phyloP scores from a whole-genome alignment of 192 early-diverging fungal genomes.

The Backusella liffmaniae region DNA sequence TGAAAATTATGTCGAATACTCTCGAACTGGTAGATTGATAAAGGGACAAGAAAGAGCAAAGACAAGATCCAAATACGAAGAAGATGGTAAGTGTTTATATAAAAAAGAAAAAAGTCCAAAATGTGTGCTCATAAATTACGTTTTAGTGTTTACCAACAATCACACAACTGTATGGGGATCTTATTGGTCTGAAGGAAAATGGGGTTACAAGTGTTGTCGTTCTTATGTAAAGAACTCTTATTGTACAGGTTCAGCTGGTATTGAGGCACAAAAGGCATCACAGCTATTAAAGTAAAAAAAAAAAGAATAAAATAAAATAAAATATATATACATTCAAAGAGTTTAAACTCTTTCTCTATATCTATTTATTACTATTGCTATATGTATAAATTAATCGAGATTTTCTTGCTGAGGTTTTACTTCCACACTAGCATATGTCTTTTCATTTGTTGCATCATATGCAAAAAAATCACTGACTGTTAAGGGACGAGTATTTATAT shows the following conservation, averaged over 20 bases:
- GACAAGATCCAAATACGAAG: conserved; percentile 83
- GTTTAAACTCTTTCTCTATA: not conserved
- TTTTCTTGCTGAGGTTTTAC: conserved; percentile 16
- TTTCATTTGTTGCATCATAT: conserved; percentile 16
- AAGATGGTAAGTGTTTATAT: conserved; percentile 65
- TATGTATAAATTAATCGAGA: conserved; percentile 15
- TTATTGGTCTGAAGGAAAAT: conserved; percentile 91
- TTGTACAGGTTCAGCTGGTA: conserved; percentile 82
- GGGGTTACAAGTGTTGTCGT: conserved; percentile 97
- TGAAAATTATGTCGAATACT: conserved; percentile 97
- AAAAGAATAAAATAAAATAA: not conserved
- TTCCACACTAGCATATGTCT: conserved; percentile 9
- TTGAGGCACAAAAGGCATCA: conserved; percentile 60
- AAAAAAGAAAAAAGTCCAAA: not conserved
- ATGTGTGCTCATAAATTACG: too few species aligned
- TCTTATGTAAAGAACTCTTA: conserved; percentile 79
- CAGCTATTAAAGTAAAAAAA: conserved; percentile 14
- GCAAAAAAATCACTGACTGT: conserved; percentile 24
- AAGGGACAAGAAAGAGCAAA: conserved; percentile 81
- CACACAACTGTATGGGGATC: conserved; percentile 93
- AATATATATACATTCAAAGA: not conserved
- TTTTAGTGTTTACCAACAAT: conserved; percentile 67
- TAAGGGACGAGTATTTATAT: conserved; percentile 25
- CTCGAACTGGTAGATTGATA: conserved; percentile 84
- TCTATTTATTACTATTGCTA: not conserved